A percentile compares a stretch with the other conserved stretches of the same genome.
Evolutionary conservation across 306 rosid species (phyloP).

Genomic region (Potentilla sterilis): DNA sequence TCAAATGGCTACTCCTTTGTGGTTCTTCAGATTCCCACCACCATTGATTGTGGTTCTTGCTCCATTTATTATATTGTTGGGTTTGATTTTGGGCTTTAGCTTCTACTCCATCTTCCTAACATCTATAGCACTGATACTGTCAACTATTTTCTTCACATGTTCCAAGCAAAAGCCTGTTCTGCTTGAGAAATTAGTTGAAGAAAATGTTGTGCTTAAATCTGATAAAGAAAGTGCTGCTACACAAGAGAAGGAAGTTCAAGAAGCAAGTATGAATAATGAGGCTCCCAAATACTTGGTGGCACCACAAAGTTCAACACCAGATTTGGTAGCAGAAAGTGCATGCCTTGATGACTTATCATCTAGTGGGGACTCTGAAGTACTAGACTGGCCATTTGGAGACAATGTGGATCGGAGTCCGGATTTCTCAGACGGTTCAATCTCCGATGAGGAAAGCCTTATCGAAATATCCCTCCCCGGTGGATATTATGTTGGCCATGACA

Average conservation of each 20-base stretch:
- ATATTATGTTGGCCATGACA: conserved; percentile 41
- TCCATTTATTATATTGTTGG: conserved; percentile 42
- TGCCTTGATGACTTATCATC: conserved; percentile 37
- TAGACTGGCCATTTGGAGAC: conserved; percentile 35
- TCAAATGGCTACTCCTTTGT: conserved; percentile 56
- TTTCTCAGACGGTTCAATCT: conserved; percentile 76
- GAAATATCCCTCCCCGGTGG: conserved; percentile 83
- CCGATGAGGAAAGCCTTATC: conserved; percentile 94
- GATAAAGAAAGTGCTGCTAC: conserved; percentile 12
- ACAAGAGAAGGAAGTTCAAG: conserved; percentile 28
- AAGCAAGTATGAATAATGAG: conserved; percentile 15
- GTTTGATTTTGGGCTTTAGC: conserved; percentile 39
- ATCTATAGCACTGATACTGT: conserved; percentile 39
- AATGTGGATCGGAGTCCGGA: conserved; percentile 28
- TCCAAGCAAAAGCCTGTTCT: conserved; percentile 33
- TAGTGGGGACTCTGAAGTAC: conserved; percentile 56
- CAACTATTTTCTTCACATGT: conserved; percentile 36
- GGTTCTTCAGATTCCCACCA: conserved; percentile 48
- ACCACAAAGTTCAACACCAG: conserved; percentile 17
- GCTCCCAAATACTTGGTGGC: conserved; percentile 15
- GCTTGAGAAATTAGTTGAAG: conserved; percentile 26
- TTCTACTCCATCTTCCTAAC: conserved; percentile 45
- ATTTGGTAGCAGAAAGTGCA: conserved; percentile 44
- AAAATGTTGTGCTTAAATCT: not conserved
- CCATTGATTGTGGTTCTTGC: conserved; percentile 52